Evolutionary conservation across 148 eudicot species (phyloP).

Genomic region (Rhododendron williamsianum): DNA sequence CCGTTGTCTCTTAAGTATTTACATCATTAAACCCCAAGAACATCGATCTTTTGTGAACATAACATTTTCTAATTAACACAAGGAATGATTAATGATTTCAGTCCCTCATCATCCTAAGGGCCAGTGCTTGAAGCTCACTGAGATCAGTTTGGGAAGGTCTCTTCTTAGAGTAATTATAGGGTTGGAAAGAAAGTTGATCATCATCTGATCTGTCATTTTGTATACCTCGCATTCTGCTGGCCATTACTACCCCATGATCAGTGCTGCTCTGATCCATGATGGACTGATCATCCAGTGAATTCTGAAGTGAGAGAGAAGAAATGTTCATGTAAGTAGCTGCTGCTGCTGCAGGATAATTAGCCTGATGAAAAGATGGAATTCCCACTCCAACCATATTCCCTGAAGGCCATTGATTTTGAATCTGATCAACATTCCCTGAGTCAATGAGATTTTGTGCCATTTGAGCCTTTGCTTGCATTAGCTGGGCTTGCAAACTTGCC

Average conservation of each 20-base stretch:
- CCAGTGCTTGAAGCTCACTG: conserved; percentile 65
- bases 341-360: conserved; percentile 2
- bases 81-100: conserved; percentile 11
- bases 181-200: conserved; percentile 18
- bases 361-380: background rate
- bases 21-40: conserved; percentile 7
- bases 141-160: conserved; percentile 46
- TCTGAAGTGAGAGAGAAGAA: conserved; percentile 42
- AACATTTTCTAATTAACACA: background rate
- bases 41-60: background rate
- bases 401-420: conserved; percentile 11
- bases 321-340: background rate
- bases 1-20: conserved; percentile 12
- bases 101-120: conserved; percentile 57
- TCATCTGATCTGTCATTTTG: conserved; percentile 16
- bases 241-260: conserved; percentile 10
- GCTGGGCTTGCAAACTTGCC: conserved; percentile 75
- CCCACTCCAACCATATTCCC: conserved; percentile 10
- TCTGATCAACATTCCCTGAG: conserved; percentile 12
- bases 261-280: conserved; percentile 15
- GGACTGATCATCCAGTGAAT: conserved; percentile 45
- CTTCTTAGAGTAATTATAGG: conserved; percentile 28
- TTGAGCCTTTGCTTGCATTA: conserved; percentile 70
- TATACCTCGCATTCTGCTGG: conserved; percentile 14
- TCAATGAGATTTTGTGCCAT: conserved; percentile 36